Evolutionary conservation across 1,284 basidiomycete species (phyloP).

Genomic region (Rhizoctonia solani): DNA sequence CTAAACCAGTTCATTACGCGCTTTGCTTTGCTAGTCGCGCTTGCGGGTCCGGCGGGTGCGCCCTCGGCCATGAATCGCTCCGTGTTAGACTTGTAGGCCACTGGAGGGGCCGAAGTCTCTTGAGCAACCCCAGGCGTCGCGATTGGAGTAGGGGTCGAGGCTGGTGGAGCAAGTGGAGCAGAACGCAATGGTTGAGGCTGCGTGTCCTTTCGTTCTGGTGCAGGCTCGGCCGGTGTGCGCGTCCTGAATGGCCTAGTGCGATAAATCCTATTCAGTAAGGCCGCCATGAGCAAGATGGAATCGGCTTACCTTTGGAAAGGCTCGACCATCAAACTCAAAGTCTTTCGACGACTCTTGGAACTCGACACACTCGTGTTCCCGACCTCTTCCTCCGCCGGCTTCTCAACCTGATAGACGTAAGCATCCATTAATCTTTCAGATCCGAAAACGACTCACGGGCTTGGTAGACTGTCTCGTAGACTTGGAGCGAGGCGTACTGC

Average conservation of each 20-base stretch:
- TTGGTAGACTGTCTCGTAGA: constrained; percentile 18
- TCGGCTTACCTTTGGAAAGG: constrained; percentile 54
- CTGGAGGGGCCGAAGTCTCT: neutral
- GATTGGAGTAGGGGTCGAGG: constrained; percentile 36
- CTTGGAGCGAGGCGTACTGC: constrained; percentile 4
- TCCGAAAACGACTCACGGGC: neutral
- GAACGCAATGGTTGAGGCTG: constrained; percentile 28
- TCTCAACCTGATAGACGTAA: neutral
- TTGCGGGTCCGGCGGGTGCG: constrained; percentile 10
- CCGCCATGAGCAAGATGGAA: neutral
- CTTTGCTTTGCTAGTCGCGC: constrained; percentile 56
- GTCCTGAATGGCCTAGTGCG: constrained; percentile 33
- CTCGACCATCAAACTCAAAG: constrained; percentile 81
- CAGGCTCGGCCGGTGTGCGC: constrained; percentile 39
- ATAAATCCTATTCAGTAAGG: constrained; percentile 7
- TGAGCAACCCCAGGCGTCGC: constrained; percentile 29
- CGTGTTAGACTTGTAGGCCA: constrained; percentile 24
- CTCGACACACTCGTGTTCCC: constrained; percentile 40
- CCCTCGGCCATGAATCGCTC: constrained; percentile 27
- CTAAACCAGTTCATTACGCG: constrained; percentile 68
- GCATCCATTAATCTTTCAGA: neutral
- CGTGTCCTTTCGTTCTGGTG: constrained; percentile 39
- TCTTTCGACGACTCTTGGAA: constrained; percentile 70
- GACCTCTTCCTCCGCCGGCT: constrained; percentile 35
- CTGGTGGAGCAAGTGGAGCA: neutral